Conservation (phyloP, 371 early-diverging fungal genomes). For the Batrachochytrium dendrobatidis region DNA sequence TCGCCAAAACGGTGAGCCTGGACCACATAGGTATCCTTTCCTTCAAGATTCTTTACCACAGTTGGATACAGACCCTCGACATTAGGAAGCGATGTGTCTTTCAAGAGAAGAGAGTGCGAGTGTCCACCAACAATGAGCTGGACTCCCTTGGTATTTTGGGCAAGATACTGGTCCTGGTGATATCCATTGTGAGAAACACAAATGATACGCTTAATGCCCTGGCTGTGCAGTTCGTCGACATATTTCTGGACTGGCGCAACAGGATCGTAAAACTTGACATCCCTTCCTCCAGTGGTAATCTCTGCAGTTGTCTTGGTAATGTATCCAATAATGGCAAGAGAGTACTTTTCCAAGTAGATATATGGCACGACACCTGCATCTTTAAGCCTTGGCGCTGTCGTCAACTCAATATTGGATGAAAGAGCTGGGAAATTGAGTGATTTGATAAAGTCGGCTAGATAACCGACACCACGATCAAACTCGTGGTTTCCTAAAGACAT, state of each 20-base stretch:
- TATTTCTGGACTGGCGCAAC: conserved; percentile 47
- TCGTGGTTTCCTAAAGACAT: conserved; percentile 58
- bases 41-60: conserved; percentile 43
- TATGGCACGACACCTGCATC: conserved; percentile 51
- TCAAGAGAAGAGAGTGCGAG: conserved; percentile 57
- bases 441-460: conserved; percentile 43
- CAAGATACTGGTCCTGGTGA: conserved; percentile 50
- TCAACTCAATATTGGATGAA: conserved; percentile 54
- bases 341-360: conserved; percentile 51
- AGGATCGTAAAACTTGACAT: conserved; percentile 56
- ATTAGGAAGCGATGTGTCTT: conserved; percentile 27
- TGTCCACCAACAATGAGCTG: conserved; percentile 67
- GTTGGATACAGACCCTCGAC: conserved; percentile 56
- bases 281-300: conserved; percentile 14
- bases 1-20: conserved; percentile 27
- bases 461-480: conserved; percentile 56
- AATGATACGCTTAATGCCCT: conserved; percentile 58
- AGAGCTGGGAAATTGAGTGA: conserved; percentile 55
- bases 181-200: conserved; percentile 67
- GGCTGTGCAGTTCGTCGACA: conserved; percentile 45
- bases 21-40: conserved; percentile 44
- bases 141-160: conserved; percentile 29
- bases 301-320: conserved; percentile 42
- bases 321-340: conserved; percentile 58
- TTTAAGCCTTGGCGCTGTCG: conserved; percentile 30